Percentiles rank a stretch among this genome's conserved stretches.
Conservation (phyloP, 1,284 basidiomycete genomes). For the Trametes versicolor region DNA sequence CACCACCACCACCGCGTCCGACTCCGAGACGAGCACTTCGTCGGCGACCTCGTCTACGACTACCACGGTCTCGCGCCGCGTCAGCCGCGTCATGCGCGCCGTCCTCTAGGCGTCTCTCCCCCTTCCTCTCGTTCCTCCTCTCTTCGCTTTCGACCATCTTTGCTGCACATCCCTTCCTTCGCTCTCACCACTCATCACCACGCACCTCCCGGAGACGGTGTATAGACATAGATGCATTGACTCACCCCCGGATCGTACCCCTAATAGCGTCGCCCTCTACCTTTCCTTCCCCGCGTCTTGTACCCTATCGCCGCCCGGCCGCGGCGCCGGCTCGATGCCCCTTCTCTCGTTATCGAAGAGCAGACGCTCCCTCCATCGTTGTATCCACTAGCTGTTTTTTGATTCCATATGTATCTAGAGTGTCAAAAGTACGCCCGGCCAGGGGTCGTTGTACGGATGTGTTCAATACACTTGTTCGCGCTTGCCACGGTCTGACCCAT, state of each 20-base stretch:
- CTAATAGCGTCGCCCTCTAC: neutral
- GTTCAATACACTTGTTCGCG: conserved; percentile 7
- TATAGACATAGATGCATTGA: neutral
- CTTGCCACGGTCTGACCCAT: neutral
- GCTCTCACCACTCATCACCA: neutral
- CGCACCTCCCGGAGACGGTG: conserved; percentile 14
- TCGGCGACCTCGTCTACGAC: neutral
- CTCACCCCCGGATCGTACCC: neutral
- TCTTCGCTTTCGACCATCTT: neutral
- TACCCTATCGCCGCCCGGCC: neutral
- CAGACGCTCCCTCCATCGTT: neutral
- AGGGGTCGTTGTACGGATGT: conserved; percentile 5
- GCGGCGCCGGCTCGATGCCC: conserved; percentile 8
- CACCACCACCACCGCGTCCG: neutral
- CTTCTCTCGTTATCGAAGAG: neutral
- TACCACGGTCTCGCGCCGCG: conserved; percentile 5
- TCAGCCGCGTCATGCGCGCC: conserved; percentile 24
- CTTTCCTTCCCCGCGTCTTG: neutral
- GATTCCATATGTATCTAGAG: conserved; percentile 1
- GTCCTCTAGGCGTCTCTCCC: conserved; percentile 9
- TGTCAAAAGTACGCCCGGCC: conserved; percentile 9
- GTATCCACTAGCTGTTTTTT: neutral
- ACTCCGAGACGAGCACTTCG: conserved; percentile 2
- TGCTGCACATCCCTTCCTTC: neutral
- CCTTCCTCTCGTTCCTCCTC: neutral